Evolutionary conservation across 495 filamentous ascomycete genomes (phyloP), one percentile per base, ranked within the genome.

Genomic region (Penicilliopsis zonata): DNA sequence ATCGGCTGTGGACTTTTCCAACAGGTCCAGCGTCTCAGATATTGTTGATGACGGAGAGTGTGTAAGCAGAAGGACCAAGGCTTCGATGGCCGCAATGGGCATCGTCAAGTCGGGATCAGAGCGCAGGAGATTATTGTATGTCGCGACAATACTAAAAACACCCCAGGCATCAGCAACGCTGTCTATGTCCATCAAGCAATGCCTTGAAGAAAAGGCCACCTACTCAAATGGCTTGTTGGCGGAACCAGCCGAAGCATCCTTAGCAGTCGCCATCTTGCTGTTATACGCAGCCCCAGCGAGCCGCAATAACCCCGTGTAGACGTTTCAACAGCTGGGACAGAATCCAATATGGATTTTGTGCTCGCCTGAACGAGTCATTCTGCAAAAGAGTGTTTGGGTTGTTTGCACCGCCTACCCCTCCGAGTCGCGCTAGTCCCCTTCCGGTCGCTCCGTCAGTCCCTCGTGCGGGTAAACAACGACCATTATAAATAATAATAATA

Each of bases 31-130:
- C 26, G 87, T 93, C 59, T 98, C 90, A 52, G 85, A 88, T 42
- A 94, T 82, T 17, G 90, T 98, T 9, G 74, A 74, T 5, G 83
- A 78, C 29, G 75, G 72, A 6, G 74, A 80, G 30, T 76, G 70
- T 50, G 76, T 74, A 36, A 95, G 76, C 36, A 85, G 76, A 43
- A 82, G 70, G 41, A 94, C 87, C 29, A 95, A 71, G 21, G 90
- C 76, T 59, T 95, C 86, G 53, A 98, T 94, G 33, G 90, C 87
- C 2, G 88, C 90, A 31, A 98, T 79, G 30, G 88, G 85, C 82
- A 93, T 94, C 16, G 86, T 93, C 24, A 95, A 71, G 17, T 90
- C 82, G 9, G 78, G 74, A 55, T 94, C 86, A 28, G 63, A 61
- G 43, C 47, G 48, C 31, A 78, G 70, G 33, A 79, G 57, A 31